phyloP scores from a whole-genome alignment of 2,329 filamentous ascomycete genomes.

The Aspergillus pseudoviridinutans region DNA sequence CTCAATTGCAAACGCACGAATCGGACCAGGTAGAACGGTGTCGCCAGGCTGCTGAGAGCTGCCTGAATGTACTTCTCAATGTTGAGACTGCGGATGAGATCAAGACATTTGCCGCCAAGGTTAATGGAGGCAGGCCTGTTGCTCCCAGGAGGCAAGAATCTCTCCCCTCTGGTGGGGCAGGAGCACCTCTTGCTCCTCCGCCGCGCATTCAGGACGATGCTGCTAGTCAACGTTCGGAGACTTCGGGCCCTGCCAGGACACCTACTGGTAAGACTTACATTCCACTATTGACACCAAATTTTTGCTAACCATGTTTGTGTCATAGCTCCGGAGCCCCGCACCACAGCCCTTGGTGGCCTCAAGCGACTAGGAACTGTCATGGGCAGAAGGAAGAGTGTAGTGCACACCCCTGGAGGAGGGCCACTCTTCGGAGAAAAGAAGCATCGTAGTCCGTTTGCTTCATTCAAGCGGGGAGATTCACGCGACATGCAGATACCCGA shows the following conservation, averaged over 20 bases:
- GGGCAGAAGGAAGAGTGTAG: constrained; percentile 43
- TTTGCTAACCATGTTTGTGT: constrained; percentile 8
- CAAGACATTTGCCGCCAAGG: constrained; percentile 43
- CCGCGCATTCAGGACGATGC: constrained; percentile 49
- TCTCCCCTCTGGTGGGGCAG: constrained; percentile 22
- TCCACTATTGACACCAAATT: background rate
- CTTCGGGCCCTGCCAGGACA: constrained; percentile 38
- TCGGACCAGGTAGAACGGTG: constrained; percentile 78
- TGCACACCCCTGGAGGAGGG: constrained; percentile 29
- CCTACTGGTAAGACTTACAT: constrained; percentile 32
- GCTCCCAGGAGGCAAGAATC: constrained; percentile 20
- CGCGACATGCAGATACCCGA: constrained; percentile 37
- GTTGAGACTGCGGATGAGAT: constrained; percentile 86
- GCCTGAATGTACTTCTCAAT: constrained; percentile 77
- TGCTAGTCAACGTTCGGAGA: constrained; percentile 52
- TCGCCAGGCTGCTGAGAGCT: constrained; percentile 70
- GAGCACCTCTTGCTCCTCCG: constrained; percentile 36
- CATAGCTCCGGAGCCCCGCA: constrained; percentile 37
- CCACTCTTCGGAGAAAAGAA: constrained; percentile 37
- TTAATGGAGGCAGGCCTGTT: constrained; percentile 35
- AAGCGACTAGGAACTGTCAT: constrained; percentile 47
- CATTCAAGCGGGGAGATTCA: constrained; percentile 41
- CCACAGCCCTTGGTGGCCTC: constrained; percentile 42
- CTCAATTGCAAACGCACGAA: constrained; percentile 90
- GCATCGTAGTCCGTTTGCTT: constrained; percentile 39